Evolutionary conservation across 2,329 filamentous ascomycete species (phyloP).

Genomic region (Verticillium tricorpus): DNA sequence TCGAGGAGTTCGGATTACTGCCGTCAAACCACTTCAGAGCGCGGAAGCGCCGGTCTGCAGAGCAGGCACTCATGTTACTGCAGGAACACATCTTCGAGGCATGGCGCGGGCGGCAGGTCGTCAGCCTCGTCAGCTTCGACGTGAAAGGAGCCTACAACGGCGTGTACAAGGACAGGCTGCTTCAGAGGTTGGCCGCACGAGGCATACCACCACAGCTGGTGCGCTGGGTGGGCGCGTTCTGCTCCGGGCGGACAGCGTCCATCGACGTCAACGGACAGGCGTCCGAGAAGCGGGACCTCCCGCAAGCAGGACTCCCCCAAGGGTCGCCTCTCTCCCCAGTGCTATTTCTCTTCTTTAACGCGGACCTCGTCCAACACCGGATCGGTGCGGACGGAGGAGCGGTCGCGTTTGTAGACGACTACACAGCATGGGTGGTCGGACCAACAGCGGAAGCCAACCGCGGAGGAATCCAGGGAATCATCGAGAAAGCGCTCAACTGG

Average conservation of each 20-base stretch:
- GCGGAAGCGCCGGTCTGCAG: constrained; percentile 2
- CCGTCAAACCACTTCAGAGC: constrained; percentile 5
- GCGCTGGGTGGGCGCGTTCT: constrained; percentile 19
- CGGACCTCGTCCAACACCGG: constrained; percentile 18
- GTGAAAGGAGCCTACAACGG: constrained; percentile 36
- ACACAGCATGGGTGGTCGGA: neutral
- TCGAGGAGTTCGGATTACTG: constrained; percentile 1
- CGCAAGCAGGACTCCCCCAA: constrained; percentile 21
- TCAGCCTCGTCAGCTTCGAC: constrained; percentile 32
- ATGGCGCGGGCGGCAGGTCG: constrained; percentile 14
- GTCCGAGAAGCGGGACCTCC: constrained; percentile 12
- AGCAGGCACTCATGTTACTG: constrained; percentile 4
- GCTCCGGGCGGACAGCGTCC: constrained; percentile 15
- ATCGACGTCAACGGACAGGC: constrained; percentile 17
- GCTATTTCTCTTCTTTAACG: constrained; percentile 28
- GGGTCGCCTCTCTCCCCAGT: constrained; percentile 29
- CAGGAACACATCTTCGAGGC: constrained; percentile 3
- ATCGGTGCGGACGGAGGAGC: constrained; percentile 18
- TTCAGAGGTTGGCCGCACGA: constrained; percentile 15
- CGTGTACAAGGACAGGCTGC: constrained; percentile 27
- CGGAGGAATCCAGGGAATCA: constrained; percentile 15
- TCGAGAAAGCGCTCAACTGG: constrained; percentile 15
- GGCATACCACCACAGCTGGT: constrained; percentile 15
- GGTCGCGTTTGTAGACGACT: constrained; percentile 12
- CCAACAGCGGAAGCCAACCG: constrained; percentile 6